Base-by-base conservation (phyloP, 2,329 filamentous ascomycete species). In the Penicillium digitatum region DNA sequence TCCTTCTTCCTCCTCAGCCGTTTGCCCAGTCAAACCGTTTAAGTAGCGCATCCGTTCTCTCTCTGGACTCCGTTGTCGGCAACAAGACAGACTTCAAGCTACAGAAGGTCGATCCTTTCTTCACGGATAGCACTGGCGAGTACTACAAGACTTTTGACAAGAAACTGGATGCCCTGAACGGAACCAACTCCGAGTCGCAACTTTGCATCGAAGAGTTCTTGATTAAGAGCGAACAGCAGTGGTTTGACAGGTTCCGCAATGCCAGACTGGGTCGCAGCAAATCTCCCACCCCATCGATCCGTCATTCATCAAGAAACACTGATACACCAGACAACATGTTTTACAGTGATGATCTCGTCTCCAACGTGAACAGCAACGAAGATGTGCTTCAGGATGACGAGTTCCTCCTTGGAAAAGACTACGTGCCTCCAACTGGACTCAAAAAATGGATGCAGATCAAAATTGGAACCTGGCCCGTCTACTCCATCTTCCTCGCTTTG, bases 41-140 rank as follows among this genome's bases (percentile, higher is more conserved):
- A 52, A 75, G 74, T 62, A 74, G 68, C 59, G 71, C 72, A 38
- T 81, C 79, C 5, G 73, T 77, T 16, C 76, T 86, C 32, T 84
- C 81, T 22, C 74, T 85, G 4, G 76, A 83, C 48, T 77, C 78
- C 6, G 78, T 87, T 26, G 77, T 86, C 26, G 82, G 83, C 14
- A 81, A 82, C 54, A 83, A 84, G 67, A 81, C 80, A 49, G 80
- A 85, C 63, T 84, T 81, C 68, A 80, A 82, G 59, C 77, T 86
- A 22, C 85, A 87, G 65, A 83, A 86, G 57, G 82, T 87, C 1
- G 83, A 85, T 63, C 85, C 84, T 3, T 85, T 84, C 74, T 88
- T 88, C 72, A 86, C 81, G 11, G 85, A 87, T 66, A 78, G 79
- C 34, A 83, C 79, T 24, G 84, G 83, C 24, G 77, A 84, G 59